These are phyloP conservation scores for Trypethelium eluteriae DNA, from an alignment of 495 filamentous ascomycete species.

Conservation along the genomic window DNA sequence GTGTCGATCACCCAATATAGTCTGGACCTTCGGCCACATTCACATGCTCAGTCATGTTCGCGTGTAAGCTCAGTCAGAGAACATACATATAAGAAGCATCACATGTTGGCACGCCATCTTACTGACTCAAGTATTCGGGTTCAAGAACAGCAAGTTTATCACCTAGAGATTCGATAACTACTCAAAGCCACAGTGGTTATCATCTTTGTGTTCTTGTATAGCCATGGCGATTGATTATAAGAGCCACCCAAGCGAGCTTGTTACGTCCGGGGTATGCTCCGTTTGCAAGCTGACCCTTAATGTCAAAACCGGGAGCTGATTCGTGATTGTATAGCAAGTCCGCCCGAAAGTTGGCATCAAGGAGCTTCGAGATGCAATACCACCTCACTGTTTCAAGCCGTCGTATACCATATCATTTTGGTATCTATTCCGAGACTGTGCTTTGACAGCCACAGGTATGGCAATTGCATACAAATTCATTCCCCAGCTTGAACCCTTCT, in stretches of 20 bases:
- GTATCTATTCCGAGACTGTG: conserved; percentile 5
- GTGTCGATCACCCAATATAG: too few species aligned
- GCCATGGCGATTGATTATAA: conserved; percentile 4
- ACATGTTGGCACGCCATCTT: too few species aligned
- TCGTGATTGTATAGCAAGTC: background rate
- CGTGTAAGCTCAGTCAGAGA: too few species aligned
- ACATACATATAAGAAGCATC: too few species aligned
- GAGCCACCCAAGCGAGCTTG: conserved; percentile 4
- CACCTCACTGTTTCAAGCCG: background rate
- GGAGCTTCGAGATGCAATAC: conserved; percentile 4
- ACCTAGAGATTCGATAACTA: too few species aligned
- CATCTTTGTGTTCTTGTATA: background rate
- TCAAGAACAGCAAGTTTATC: too few species aligned
- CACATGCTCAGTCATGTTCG: too few species aligned
- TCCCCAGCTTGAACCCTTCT: background rate
- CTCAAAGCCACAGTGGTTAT: too few species aligned
- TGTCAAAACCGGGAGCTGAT: background rate
- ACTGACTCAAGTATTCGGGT: too few species aligned
- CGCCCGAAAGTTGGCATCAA: conserved; percentile 5
- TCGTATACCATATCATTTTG: background rate
- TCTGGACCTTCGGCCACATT: too few species aligned
- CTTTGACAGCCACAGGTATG: background rate
- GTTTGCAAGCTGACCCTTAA: background rate
- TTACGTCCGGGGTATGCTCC: background rate
- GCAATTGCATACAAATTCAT: background rate